These are phyloP conservation scores for Microsporum ferrugineum DNA, from an alignment of 2,329 filamentous ascomycete species.

Conservation along the genomic window DNA sequence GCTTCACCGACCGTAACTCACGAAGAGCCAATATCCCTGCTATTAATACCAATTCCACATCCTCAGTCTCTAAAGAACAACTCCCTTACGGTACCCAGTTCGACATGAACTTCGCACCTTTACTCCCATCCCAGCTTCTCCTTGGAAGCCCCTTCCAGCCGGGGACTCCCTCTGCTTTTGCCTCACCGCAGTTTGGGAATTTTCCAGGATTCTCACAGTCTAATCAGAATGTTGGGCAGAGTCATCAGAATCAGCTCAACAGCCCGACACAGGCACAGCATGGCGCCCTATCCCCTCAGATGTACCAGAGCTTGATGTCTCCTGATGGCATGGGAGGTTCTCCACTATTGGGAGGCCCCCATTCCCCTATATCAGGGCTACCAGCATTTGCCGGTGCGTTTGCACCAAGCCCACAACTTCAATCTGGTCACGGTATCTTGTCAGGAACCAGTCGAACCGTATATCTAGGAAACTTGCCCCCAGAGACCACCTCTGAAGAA, in stretches of 20 bases:
- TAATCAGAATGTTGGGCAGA: slow-evolving; percentile 42
- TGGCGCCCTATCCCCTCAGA: slow-evolving; percentile 59
- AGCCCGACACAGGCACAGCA: slow-evolving; percentile 65
- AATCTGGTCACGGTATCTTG: slow-evolving; percentile 65
- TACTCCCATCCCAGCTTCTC: slow-evolving; percentile 86
- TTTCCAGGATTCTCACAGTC: slow-evolving; percentile 64
- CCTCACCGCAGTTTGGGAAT: slow-evolving; percentile 82
- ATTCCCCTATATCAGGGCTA: slow-evolving; percentile 74
- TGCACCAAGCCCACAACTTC: slow-evolving; percentile 42
- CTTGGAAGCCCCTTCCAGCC: slow-evolving; percentile 95
- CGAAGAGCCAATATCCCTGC: slow-evolving; percentile 74
- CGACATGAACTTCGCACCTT: slow-evolving; percentile 96
- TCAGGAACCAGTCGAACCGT: slow-evolving; percentile 92
- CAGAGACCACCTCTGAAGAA: slow-evolving; percentile 91
- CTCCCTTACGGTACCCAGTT: slow-evolving; percentile 72
- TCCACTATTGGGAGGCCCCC: slow-evolving; percentile 67
- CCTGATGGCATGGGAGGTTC: slow-evolving; percentile 65
- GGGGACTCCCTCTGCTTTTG: slow-evolving; percentile 79
- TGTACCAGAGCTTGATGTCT: slow-evolving; percentile 76
- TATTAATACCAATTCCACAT: slow-evolving; percentile 69
- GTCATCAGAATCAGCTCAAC: slow-evolving; percentile 49
- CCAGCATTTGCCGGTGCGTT: slow-evolving; percentile 50
- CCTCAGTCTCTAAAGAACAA: slow-evolving; percentile 58
- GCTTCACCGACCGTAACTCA: slow-evolving; percentile 77
- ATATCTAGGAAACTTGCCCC: slow-evolving; percentile 96